Evolutionary conservation across 345 rosid genomes (phyloP).

Genomic region (Gossypium anomalum): DNA sequence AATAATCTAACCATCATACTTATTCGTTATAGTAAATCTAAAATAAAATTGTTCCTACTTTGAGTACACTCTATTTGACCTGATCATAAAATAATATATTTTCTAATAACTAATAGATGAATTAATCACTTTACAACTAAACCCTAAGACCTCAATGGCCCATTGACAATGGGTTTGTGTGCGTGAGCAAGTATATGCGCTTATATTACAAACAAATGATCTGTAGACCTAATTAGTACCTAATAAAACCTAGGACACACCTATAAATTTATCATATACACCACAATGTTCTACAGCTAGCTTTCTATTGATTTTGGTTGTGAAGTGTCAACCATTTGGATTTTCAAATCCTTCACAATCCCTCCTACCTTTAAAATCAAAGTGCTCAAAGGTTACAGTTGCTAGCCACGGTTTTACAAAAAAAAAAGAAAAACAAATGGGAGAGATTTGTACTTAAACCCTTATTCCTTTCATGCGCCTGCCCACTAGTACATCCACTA

Average conservation of each 20-base stretch:
- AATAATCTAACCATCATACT: too few relatives aligned
- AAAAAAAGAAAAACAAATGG: not conserved
- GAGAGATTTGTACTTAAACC: not conserved
- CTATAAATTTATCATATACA: not conserved
- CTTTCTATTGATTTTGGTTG: not conserved
- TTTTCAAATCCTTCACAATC: not conserved
- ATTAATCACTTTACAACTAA: too few relatives aligned
- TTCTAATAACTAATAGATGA: too few relatives aligned
- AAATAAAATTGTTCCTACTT: too few relatives aligned
- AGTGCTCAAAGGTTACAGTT: slow-evolving; percentile 7
- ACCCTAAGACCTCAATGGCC: too few relatives aligned
- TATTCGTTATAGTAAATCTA: too few relatives aligned
- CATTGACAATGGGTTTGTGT: too few relatives aligned
- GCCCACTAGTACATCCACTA: slow-evolving; percentile 9
- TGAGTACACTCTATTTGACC: too few relatives aligned
- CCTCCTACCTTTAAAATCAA: not conserved
- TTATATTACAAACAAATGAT: too few relatives aligned
- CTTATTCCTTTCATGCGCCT: not conserved
- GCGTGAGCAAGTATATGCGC: too few relatives aligned
- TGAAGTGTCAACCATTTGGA: not conserved
- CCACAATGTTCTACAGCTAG: not conserved
- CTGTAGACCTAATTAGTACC: too few relatives aligned
- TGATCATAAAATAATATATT: too few relatives aligned
- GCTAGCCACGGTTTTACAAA: not conserved
- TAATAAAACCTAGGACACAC: not conserved